These are phyloP conservation scores for Aureobasidium vineae DNA, from an alignment of 2,329 filamentous ascomycete genomes.

Conservation along the genomic window DNA sequence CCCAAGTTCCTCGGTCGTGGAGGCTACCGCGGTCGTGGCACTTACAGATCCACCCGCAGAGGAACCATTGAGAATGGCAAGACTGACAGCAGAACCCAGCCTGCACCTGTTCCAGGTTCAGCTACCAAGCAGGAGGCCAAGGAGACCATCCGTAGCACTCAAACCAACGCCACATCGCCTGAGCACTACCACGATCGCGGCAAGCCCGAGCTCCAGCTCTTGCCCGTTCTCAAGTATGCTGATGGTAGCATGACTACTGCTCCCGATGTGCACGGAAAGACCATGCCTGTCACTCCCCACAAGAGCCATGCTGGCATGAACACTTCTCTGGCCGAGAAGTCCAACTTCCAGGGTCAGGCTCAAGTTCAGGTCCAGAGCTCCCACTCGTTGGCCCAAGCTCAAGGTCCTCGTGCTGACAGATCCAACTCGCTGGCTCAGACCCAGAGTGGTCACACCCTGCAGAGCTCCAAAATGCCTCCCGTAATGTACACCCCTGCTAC, in stretches of 20 bases:
- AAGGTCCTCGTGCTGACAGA: not conserved
- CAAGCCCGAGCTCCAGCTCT: not conserved
- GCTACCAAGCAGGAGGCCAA: not conserved
- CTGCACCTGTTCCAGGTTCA: not conserved
- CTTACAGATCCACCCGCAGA: constrained; percentile 4
- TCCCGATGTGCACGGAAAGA: not conserved
- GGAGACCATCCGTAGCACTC: not conserved
- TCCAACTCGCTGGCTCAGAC: constrained; percentile 3
- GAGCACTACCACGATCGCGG: not conserved
- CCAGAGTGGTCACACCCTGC: not conserved
- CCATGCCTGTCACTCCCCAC: not conserved
- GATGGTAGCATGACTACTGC: constrained; percentile 17
- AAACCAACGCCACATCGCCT: not conserved
- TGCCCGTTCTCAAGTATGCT: constrained; percentile 7
- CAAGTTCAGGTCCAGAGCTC: not conserved
- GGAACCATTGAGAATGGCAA: not conserved
- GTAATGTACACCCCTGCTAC: not conserved
- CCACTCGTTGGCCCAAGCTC: not conserved
- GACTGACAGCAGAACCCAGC: not conserved
- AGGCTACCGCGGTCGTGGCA: not conserved
- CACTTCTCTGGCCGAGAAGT: not conserved
- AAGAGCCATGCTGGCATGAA: not conserved
- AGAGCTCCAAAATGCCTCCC: constrained; percentile 3
- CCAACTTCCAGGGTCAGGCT: not conserved
- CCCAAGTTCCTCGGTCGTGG: not conserved